Evolutionary conservation across 2,329 filamentous ascomycete species (phyloP), one percentile per base, ranked within the genome.

Genomic region (Juglanconis oblonga): DNA sequence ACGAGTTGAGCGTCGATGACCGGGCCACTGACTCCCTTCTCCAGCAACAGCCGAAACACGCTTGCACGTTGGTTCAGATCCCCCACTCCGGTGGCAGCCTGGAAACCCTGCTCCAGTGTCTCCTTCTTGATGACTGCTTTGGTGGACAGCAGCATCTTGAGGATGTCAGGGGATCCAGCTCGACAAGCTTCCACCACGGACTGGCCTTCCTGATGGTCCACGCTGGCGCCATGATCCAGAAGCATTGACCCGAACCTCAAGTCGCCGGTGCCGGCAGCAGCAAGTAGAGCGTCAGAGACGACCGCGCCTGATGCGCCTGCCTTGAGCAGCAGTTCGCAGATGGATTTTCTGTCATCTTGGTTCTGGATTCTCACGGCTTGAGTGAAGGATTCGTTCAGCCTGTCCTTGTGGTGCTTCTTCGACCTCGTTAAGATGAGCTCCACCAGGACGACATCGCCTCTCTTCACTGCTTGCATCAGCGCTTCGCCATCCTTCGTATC

Each of bases 181-280:
- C 79, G 76, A 36, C 81, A 84, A 0, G 83, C 82, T 63, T 83
- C 79, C 1, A 85, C 73, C 8, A 86, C 74, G 2, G 81, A 80
- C 58, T 83, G 79, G 5, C 82, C 82, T 32, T 80, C 77, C 9
- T 78, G 78, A 49, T 79, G 77, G 3, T 81, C 77, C 3, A 81
- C 75, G 49, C 73, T 80, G 1, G 81, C 83, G 1, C 83, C 82
- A 51, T 83, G 74, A 8, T 76, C 71, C 54, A 85, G 76, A 7
- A 86, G 73, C 1, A 83, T 69, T 35, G 76, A 76, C 14, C 81
- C 80, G 1, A 85, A 76, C 7, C 74, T 71, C 8, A 84, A 61
- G 62, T 86, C 83, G 1, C 81, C 81, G 17, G 84, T 81, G 0
- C 79, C 73, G 0, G 82, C 80, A 1, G 82, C 82, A 1, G 76